Conservation (phyloP, 441 rosid genomes). For the Melastoma candidum region DNA sequence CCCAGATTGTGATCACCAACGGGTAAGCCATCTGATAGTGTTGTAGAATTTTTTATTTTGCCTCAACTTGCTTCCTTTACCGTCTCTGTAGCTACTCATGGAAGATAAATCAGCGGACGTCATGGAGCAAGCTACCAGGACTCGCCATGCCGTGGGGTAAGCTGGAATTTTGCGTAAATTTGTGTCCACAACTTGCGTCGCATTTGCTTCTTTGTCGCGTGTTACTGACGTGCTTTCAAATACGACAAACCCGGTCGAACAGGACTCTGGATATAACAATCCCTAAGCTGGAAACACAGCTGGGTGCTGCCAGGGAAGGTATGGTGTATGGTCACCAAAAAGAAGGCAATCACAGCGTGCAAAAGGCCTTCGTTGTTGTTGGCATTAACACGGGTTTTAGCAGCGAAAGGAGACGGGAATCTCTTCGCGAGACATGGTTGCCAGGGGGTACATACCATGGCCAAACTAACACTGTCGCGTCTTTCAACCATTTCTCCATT, state of each 20-base stretch:
- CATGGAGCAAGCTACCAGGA: conserved; percentile 52
- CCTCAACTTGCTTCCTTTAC: neutral
- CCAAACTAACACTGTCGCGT: neutral
- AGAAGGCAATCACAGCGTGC: conserved; percentile 28
- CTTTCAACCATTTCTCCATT: neutral
- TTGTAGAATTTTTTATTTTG: too few relatives aligned
- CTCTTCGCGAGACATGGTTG: conserved; percentile 74
- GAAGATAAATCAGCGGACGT: conserved; percentile 51
- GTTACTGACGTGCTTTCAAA: too few relatives aligned
- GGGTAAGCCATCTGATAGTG: conserved; percentile 27
- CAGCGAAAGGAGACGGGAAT: conserved; percentile 71
- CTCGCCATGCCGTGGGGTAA: conserved; percentile 71
- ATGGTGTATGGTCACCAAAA: conserved; percentile 15
- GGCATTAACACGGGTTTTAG: conserved; percentile 93
- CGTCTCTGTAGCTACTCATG: conserved; percentile 32
- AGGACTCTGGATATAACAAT: conserved; percentile 69
- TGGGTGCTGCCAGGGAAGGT: conserved; percentile 35
- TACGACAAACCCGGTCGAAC: neutral
- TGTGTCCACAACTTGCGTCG: neutral
- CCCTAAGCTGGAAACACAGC: conserved; percentile 56
- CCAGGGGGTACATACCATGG: conserved; percentile 34
- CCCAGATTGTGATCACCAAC: conserved; percentile 53
- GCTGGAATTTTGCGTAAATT: neutral
- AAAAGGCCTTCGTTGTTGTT: conserved; percentile 64
- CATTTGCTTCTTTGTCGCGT: too few relatives aligned